Evolutionary conservation across 2,329 filamentous ascomycete genomes (phyloP).

Genomic region (Aspergillus pseudotamarii): DNA sequence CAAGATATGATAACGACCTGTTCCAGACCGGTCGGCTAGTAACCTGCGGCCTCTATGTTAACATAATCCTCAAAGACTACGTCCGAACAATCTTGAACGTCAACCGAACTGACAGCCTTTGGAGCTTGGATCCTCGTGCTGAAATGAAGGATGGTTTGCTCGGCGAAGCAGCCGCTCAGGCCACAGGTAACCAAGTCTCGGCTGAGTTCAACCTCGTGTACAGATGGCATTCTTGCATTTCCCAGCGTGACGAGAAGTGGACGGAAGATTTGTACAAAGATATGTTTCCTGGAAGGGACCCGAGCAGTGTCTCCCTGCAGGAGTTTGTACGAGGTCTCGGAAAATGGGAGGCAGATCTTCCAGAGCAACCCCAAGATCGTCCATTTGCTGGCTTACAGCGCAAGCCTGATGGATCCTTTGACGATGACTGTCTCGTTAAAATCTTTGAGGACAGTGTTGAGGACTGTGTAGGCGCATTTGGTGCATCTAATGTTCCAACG

Average conservation of each 20-base stretch:
- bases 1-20: slow-evolving; percentile 44
- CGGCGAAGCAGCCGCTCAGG: slow-evolving; percentile 54
- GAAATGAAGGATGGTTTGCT: slow-evolving; percentile 55
- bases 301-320: slow-evolving; percentile 36
- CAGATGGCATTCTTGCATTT: slow-evolving; percentile 66
- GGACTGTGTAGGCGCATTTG: slow-evolving; percentile 62
- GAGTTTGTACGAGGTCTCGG: slow-evolving; percentile 46
- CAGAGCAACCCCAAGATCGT: slow-evolving; percentile 50
- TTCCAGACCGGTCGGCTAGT: slow-evolving; percentile 61
- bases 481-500: slow-evolving; percentile 61
- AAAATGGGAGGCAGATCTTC: slow-evolving; percentile 45
- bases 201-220: slow-evolving; percentile 71
- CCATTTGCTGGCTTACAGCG: slow-evolving; percentile 55
- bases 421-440: slow-evolving; percentile 60
- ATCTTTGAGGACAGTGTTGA: slow-evolving; percentile 63
- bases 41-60: slow-evolving; percentile 58
- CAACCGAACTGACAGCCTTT: slow-evolving; percentile 61
- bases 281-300: slow-evolving; percentile 46
- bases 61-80: slow-evolving; percentile 62
- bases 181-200: slow-evolving; percentile 67
- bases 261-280: slow-evolving; percentile 58
- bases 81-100: slow-evolving; percentile 63
- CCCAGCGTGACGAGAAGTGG: slow-evolving; percentile 64
- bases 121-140: slow-evolving; percentile 66
- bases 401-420: slow-evolving; percentile 55